Base-by-base conservation (phyloP, 1,284 basidiomycete species). In the Dichomitus squalens region DNA sequence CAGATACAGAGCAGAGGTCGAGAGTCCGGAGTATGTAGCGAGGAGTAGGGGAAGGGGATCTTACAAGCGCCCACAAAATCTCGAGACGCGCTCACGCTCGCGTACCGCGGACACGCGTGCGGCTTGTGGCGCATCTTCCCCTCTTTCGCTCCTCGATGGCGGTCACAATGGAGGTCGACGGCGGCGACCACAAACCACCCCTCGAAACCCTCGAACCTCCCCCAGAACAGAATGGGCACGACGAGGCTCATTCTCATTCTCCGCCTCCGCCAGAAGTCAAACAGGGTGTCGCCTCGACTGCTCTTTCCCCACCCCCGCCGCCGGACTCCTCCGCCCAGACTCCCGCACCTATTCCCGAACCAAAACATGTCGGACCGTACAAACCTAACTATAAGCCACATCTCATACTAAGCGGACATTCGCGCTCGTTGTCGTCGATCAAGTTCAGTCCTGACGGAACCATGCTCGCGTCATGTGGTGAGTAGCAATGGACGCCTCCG, bases 361-460 rank as follows among this genome's bases (percentile, higher is more conserved):
- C 61, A 14, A 58, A 52, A 47, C 55, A 58, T 47, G 48, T 63
- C 44, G 31, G 52, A 3, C 60, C 52, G 25, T 53, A 55, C 52
- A 53, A 50, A 47, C 77, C 78, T 35, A 71, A 75, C 43, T 84
- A 83, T 68, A 67, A 66, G 49, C 61, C 73, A 18, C 75, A 73
- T 40, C 83, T 79, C 66, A 83, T 84, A 44, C 74, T 93, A 33
- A 87, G 85, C 59, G 90, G 91, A 27, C 90, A 93, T 66, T 85
- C 82, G 29, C 80, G 82, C 71, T 83, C 89, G 20, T 82, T 93
- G 50, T 89, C 91, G 0, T 84, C 88, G 11, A 72, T 93, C 41
- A 92, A 92, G 71, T 93, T 92, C 68, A 93, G 87, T 69, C 88
- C 89, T 20, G 82, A 91, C 70, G 90, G 91, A 31, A 77, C 77